phyloP scores from a whole-genome alignment of 2,329 filamentous ascomycete species.

The Whalleya microplaca region DNA sequence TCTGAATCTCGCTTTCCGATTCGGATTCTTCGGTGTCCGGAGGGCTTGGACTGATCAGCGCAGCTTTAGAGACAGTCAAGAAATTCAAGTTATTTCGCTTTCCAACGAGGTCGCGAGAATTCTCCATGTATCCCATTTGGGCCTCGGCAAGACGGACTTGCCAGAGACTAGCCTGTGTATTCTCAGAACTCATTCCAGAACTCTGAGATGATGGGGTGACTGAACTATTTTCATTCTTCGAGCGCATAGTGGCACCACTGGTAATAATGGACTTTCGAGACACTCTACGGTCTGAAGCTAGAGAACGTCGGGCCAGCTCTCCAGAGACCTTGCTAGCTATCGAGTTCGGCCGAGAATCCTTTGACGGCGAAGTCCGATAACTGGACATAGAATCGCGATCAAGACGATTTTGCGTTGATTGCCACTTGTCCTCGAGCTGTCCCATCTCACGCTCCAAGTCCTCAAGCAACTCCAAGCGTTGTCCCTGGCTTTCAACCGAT shows the following conservation, averaged over 20 bases:
- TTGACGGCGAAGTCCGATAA: slow-evolving; percentile 40
- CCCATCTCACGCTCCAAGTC: slow-evolving; percentile 67
- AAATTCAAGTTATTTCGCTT: slow-evolving; percentile 45
- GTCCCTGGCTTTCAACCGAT: slow-evolving; percentile 43
- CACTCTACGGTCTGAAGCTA: slow-evolving; percentile 43
- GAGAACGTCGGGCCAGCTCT: slow-evolving; percentile 36
- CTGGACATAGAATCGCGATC: slow-evolving; percentile 56
- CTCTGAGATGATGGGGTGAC: slow-evolving; percentile 34
- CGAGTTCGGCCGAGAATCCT: slow-evolving; percentile 41
- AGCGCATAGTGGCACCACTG: slow-evolving; percentile 33
- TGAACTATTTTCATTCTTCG: slow-evolving; percentile 31
- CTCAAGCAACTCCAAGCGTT: slow-evolving; percentile 55
- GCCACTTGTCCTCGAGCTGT: slow-evolving; percentile 63
- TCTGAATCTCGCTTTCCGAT: slow-evolving; percentile 37
- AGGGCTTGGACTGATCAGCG: slow-evolving; percentile 57
- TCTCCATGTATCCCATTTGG: slow-evolving; percentile 49
- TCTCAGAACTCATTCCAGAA: slow-evolving; percentile 36
- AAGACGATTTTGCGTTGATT: slow-evolving; percentile 57
- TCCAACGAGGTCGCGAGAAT: slow-evolving; percentile 42
- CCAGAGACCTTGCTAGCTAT: slow-evolving; percentile 19
- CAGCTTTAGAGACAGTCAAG: slow-evolving; percentile 42
- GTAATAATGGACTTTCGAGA: slow-evolving; percentile 44
- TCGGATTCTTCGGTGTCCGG: slow-evolving; percentile 57
- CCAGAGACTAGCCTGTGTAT: slow-evolving; percentile 43
- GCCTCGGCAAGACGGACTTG: slow-evolving; percentile 51